These are phyloP conservation scores for Xylogone sp. DNA, from an alignment of 2,329 filamentous ascomycete genomes.

Conservation along the genomic window DNA sequence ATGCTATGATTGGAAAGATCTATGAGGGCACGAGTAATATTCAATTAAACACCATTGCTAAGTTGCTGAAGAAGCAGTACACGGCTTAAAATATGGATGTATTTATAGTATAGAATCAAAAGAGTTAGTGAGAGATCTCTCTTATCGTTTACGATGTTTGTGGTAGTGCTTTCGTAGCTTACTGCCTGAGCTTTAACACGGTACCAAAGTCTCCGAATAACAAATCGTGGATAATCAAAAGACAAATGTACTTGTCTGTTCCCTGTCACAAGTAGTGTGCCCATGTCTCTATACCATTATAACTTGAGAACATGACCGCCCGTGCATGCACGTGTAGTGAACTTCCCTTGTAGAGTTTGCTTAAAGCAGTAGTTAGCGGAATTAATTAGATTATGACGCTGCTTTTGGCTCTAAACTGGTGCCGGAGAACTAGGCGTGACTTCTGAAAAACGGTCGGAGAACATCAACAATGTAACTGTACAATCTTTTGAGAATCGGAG, in stretches of 20 bases:
- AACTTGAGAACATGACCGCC: too few relatives aligned
- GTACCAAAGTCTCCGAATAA: background rate
- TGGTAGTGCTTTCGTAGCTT: background rate
- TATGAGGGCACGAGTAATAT: slow-evolving; percentile 89
- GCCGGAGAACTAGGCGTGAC: too few relatives aligned
- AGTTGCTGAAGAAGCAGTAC: slow-evolving; percentile 66
- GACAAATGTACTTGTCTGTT: too few relatives aligned
- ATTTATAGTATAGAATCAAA: background rate
- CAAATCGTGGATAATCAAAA: too few relatives aligned
- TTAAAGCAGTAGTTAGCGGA: too few relatives aligned
- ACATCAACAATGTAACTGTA: background rate
- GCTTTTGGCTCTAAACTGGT: background rate
- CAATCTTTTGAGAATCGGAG: background rate
- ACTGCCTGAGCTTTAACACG: background rate
- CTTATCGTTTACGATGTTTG: background rate
- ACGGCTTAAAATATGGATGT: slow-evolving; percentile 42
- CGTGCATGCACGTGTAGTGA: too few relatives aligned
- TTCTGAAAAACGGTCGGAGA: background rate
- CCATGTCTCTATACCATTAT: too few relatives aligned
- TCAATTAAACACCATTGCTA: slow-evolving; percentile 68
- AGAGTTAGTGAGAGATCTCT: background rate
- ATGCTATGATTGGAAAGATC: slow-evolving; percentile 98
- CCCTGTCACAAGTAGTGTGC: too few relatives aligned
- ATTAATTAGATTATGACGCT: background rate
- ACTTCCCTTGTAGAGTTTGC: too few relatives aligned